Base-by-base conservation (phyloP, 129 eudicot genomes). In the Lonicera japonica region DNA sequence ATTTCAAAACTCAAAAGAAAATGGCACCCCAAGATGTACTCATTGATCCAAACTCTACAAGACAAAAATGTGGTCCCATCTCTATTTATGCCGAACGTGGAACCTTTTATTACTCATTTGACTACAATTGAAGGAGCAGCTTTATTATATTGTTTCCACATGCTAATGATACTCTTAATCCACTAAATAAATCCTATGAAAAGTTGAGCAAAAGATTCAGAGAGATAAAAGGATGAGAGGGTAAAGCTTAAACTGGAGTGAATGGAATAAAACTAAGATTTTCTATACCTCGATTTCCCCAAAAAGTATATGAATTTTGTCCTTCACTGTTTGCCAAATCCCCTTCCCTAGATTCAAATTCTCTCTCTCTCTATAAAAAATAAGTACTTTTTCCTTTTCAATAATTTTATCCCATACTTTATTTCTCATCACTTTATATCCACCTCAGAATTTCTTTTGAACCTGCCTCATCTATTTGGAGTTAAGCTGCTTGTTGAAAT, bases 381-480 rank as follows among this genome's bases (percentile, higher is more conserved):
- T 54, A 21, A 61, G 56, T 55, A 40, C 64, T 29, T 29, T 29
- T 29, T 29, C 36, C 36, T 29, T 29, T 29, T 29, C 6, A 1
- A 29, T 29, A 29, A 29, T 29, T 76, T 74, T 25, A 55, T 62
- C 69, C 50, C 74, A 57, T 67, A 64, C 76, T 68, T 50, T 77
- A 73, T 65, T 64, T 79, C 53, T 41, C 41, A 15, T 48, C 65
- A 55, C 71, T 57, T 70, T 45, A 69, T 60, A 34, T 21, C 85
- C 86, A 82, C 81, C 78, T 79, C 83, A 78, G 43, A 67, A 39
- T 65, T 72, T 67, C n/a, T n/a, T n/a, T n/a, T 64, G 9, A 67
- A 43, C 65, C 38, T 50, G 43, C 77, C 82, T 79, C 80, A 75
- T 75, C 82, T 78, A 50, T 45, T 60, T 61, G 51, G 2, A 1